These are phyloP conservation scores for Pythium biforme DNA, from an alignment of 352 stramenopile genomes.

Conservation along the genomic window DNA sequence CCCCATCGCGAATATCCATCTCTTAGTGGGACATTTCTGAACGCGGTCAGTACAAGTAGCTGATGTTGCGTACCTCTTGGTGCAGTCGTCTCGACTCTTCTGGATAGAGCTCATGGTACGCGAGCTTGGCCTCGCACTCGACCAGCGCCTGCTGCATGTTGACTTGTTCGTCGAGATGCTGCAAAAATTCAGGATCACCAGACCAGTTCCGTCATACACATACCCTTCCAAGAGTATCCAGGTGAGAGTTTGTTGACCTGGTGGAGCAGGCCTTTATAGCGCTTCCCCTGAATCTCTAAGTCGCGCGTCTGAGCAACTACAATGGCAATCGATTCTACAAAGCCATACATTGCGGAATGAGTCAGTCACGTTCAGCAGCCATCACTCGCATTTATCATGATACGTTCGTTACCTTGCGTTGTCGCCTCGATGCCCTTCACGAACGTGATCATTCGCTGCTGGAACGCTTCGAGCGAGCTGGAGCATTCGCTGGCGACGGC, in stretches of 20 bases:
- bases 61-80: constrained; percentile 28
- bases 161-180: constrained; percentile 38
- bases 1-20: background rate
- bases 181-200: constrained; percentile 10
- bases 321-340: constrained; percentile 36
- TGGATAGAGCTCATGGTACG: constrained; percentile 28
- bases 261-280: constrained; percentile 42
- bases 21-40: background rate
- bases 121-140: constrained; percentile 17
- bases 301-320: constrained; percentile 41
- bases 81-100: constrained; percentile 26
- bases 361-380: background rate
- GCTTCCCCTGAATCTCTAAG: constrained; percentile 42
- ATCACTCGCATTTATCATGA: too few species aligned
- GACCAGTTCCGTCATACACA: background rate
- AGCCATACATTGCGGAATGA: background rate
- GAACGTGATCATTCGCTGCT: constrained; percentile 47
- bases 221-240: background rate
- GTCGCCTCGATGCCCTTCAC: constrained; percentile 48
- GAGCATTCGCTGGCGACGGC: constrained; percentile 24
- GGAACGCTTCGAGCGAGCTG: constrained; percentile 41
- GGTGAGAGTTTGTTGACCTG: constrained; percentile 25
- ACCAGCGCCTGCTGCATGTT: constrained; percentile 26
- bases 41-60: background rate
- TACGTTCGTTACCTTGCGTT: constrained; percentile 33